Conservation (phyloP, 805 yeast genomes). For the Candida maesae region DNA sequence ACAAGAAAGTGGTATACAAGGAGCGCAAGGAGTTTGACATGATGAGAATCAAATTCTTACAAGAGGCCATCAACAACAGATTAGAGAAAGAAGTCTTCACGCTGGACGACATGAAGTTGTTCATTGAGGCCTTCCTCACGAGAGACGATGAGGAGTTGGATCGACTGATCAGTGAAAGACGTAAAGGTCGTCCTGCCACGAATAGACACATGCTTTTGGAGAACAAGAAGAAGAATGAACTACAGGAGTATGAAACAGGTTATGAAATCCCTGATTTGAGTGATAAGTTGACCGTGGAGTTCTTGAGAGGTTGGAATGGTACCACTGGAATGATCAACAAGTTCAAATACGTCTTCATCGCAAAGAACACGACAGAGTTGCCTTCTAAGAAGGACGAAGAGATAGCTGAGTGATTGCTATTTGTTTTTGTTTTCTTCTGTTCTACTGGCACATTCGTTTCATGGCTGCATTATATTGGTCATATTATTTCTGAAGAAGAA, state of each 20-base stretch:
- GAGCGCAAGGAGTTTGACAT: constrained; percentile 60
- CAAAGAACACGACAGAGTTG: constrained; percentile 21
- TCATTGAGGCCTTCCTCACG: constrained; percentile 57
- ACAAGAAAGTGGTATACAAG: constrained; percentile 51
- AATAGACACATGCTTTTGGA: constrained; percentile 66
- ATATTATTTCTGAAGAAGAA: too few species aligned
- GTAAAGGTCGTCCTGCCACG: constrained; percentile 85
- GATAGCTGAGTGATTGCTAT: constrained; percentile 6
- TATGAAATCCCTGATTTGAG: constrained; percentile 68
- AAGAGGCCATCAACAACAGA: constrained; percentile 48
- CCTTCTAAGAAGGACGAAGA: constrained; percentile 10
- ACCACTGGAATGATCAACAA: constrained; percentile 71
- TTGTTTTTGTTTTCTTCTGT: too few species aligned
- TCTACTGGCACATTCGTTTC: too few species aligned
- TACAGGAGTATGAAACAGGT: constrained; percentile 64
- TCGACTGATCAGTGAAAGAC: constrained; percentile 55
- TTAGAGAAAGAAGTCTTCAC: constrained; percentile 42
- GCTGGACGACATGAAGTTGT: constrained; percentile 53
- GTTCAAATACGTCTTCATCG: constrained; percentile 37
- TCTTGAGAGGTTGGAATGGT: constrained; percentile 75
- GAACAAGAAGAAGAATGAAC: constrained; percentile 57
- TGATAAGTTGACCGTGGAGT: constrained; percentile 52
- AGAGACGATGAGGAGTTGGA: constrained; percentile 76
- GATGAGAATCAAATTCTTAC: constrained; percentile 54
- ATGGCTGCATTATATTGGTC: too few species aligned